These are phyloP conservation scores for Macroventuria anomochaeta DNA, from an alignment of 2,329 filamentous ascomycete species.

Conservation along the genomic window DNA sequence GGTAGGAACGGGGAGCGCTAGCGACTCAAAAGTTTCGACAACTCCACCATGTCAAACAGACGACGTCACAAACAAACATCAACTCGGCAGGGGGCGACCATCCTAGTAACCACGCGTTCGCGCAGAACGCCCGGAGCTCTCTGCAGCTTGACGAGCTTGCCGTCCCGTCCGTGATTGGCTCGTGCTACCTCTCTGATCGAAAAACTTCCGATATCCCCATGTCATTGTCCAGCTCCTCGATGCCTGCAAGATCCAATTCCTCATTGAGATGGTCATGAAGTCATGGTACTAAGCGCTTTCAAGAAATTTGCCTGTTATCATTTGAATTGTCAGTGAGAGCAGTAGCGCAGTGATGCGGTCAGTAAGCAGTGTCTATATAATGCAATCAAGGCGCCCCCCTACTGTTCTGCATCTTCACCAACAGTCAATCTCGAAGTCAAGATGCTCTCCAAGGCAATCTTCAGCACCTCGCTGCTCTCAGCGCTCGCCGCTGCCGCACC, in stretches of 20 bases:
- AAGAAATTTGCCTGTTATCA: slow-evolving; percentile 28
- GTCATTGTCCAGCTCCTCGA: slow-evolving; percentile 26
- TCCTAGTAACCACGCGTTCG: slow-evolving; percentile 28
- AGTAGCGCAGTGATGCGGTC: slow-evolving; percentile 12
- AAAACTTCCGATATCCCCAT: slow-evolving; percentile 23
- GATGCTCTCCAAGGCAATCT: slow-evolving; percentile 47
- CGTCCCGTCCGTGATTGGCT: slow-evolving; percentile 22
- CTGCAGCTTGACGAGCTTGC: slow-evolving; percentile 5
- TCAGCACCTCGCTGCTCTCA: slow-evolving; percentile 45
- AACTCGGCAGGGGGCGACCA: slow-evolving; percentile 22
- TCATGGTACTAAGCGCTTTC: slow-evolving; percentile 33
- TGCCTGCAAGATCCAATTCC: slow-evolving; percentile 30
- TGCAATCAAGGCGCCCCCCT: slow-evolving; percentile 1
- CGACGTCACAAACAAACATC: slow-evolving; percentile 38
- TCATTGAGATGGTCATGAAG: slow-evolving; percentile 45
- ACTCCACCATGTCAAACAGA: slow-evolving; percentile 41
- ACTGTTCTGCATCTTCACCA: slow-evolving; percentile 5
- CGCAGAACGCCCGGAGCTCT: slow-evolving; percentile 15
- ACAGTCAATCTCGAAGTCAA: slow-evolving; percentile 26
- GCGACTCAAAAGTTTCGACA: slow-evolving; percentile 27
- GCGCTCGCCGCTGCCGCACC: slow-evolving; percentile 48
- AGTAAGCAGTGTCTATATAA: slow-evolving; percentile 12
- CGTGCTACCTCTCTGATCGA: slow-evolving; percentile 15
- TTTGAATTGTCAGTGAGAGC: slow-evolving; percentile 24
- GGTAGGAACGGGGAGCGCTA: slow-evolving; percentile 21